These are phyloP conservation scores for Mortierella sp. DNA, from an alignment of 371 early-diverging fungal species.

Conservation along the genomic window DNA sequence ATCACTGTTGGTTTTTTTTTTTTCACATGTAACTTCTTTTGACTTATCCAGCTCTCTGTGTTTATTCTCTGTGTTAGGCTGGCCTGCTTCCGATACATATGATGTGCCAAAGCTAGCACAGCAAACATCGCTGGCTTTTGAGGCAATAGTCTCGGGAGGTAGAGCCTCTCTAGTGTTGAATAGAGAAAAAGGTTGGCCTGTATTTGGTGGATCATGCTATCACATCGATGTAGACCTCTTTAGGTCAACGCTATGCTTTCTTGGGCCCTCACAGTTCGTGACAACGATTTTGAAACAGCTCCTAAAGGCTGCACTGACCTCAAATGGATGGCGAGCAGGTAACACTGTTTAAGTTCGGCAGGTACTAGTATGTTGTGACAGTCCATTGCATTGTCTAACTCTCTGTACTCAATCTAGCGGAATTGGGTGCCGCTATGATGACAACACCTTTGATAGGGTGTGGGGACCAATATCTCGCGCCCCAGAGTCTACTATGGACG, in stretches of 20 bases:
- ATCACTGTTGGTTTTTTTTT: neutral
- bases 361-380: neutral
- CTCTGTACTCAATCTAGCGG: constrained; percentile 12
- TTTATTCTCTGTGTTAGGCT: constrained; percentile 18
- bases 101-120: constrained; percentile 46
- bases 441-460: constrained; percentile 41
- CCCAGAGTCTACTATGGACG: constrained; percentile 53
- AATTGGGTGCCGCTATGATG: constrained; percentile 54
- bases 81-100: constrained; percentile 42
- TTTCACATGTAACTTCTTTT: neutral
- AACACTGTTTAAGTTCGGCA: neutral
- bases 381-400: neutral
- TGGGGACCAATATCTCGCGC: constrained; percentile 39
- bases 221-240: constrained; percentile 54
- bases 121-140: constrained; percentile 33
- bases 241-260: constrained; percentile 31
- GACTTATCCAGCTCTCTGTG: neutral
- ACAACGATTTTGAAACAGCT: constrained; percentile 42
- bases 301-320: constrained; percentile 33
- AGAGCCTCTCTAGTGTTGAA: constrained; percentile 34
- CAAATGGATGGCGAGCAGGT: constrained; percentile 53
- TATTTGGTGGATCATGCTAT: constrained; percentile 40
- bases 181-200: constrained; percentile 45
- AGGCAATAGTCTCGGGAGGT: constrained; percentile 37
- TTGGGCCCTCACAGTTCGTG: constrained; percentile 46